Evolutionary conservation across 1,139 yeast species (phyloP).

Genomic region (Kurtzmaniella quercitrusa): DNA sequence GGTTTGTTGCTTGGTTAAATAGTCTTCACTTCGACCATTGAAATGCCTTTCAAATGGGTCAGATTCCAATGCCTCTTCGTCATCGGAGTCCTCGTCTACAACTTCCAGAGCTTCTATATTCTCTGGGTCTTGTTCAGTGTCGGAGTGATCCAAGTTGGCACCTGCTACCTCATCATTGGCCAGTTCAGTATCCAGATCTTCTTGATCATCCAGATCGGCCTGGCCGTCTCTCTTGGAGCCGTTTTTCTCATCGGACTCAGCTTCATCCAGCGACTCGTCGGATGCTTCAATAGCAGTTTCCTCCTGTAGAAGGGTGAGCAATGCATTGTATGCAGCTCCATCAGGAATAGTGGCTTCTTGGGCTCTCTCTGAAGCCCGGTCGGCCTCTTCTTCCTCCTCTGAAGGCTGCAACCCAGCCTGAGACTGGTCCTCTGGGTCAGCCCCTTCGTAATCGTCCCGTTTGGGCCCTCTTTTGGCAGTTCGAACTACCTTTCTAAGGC

Average conservation of each 20-base stretch:
- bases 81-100: no score
- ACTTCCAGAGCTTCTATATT: conserved; percentile 22
- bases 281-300: conserved; percentile 36
- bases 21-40: conserved; percentile 46
- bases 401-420: conserved; percentile 15
- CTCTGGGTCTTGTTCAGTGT: conserved; percentile 22
- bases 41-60: conserved; percentile 81
- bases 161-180: conserved; percentile 20
- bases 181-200: conserved; percentile 19
- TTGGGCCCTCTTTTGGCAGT: conserved; percentile 37
- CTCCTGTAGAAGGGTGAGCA: conserved; percentile 62
- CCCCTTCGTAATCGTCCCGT: conserved; percentile 6
- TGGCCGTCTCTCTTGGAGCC: conserved; percentile 8
- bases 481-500: conserved; percentile 54
- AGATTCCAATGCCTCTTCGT: conserved; percentile 22
- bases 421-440: conserved; percentile 10
- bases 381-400: conserved; percentile 12
- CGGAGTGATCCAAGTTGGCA: conserved; percentile 18
- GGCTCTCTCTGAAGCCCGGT: not conserved
- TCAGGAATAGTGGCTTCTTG: conserved; percentile 8
- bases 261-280: conserved; percentile 12
- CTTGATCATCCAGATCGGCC: conserved; percentile 12
- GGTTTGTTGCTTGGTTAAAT: conserved; percentile 31
- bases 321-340: conserved; percentile 69
- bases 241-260: conserved; percentile 8